These are phyloP conservation scores for Cercis canadensis DNA, from an alignment of 306 rosid genomes.

Conservation along the genomic window DNA sequence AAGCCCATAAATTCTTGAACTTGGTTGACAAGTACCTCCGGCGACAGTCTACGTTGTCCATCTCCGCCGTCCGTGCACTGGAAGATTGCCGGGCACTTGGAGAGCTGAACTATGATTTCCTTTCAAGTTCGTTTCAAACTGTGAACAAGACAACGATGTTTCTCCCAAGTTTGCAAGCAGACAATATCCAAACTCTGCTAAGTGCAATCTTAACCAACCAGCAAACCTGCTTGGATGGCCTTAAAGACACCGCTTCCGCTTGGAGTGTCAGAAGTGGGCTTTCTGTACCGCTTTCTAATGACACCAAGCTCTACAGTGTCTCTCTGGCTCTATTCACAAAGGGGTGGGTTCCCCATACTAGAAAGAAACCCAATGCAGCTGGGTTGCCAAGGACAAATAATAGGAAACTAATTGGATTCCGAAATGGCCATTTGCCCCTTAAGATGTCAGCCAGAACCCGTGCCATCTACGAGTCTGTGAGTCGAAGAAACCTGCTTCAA, in stretches of 20 bases:
- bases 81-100: slow-evolving; percentile 70
- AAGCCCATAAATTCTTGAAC: slow-evolving; percentile 57
- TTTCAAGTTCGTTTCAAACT: slow-evolving; percentile 53
- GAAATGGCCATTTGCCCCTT: slow-evolving; percentile 70
- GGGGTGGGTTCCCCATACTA: slow-evolving; percentile 75
- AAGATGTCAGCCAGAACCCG: slow-evolving; percentile 65
- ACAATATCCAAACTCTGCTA: slow-evolving; percentile 62
- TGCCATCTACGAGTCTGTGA: slow-evolving; percentile 65
- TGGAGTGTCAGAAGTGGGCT: slow-evolving; percentile 69
- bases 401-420: slow-evolving; percentile 49
- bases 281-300: slow-evolving; percentile 61
- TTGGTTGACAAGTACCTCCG: slow-evolving; percentile 53
- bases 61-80: slow-evolving; percentile 62
- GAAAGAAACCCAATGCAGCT: slow-evolving; percentile 28
- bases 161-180: slow-evolving; percentile 62
- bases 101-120: slow-evolving; percentile 69
- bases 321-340: slow-evolving; percentile 72
- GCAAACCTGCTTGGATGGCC: slow-evolving; percentile 83
- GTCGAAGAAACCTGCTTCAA: slow-evolving; percentile 65
- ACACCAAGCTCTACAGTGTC: slow-evolving; percentile 79
- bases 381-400: slow-evolving; percentile 28
- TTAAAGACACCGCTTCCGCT: slow-evolving; percentile 68
- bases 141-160: slow-evolving; percentile 46
- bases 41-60: slow-evolving; percentile 43
- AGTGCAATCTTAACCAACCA: slow-evolving; percentile 83